A percentile compares a stretch with the other conserved stretches of the same genome.
Evolutionary conservation across 768 basidiomycete species (phyloP).

Genomic region (Calocera cornea): DNA sequence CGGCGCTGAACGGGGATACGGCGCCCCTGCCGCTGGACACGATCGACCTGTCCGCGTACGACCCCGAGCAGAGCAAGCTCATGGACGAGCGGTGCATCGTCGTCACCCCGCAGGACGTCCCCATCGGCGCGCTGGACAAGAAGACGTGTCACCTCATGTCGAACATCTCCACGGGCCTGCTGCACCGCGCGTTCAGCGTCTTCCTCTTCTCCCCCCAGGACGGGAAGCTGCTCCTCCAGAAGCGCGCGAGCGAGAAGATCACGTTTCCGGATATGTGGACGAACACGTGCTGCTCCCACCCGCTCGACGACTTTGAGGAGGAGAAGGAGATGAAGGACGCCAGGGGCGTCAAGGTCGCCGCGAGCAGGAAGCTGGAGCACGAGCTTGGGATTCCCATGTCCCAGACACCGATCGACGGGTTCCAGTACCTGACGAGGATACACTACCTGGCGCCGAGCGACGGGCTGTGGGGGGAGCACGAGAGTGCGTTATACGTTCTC

Average conservation of each 20-base stretch:
- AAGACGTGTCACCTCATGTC: conserved; percentile 98
- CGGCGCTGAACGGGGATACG: background rate
- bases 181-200: conserved; percentile 95
- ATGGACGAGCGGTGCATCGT: conserved; percentile 96
- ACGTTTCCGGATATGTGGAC: conserved; percentile 99
- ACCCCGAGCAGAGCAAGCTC: conserved; percentile 79
- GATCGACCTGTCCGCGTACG: conserved; percentile 72
- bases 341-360: conserved; percentile 64
- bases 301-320: conserved; percentile 78
- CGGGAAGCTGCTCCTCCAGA: conserved; percentile 85
- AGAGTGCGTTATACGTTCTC: conserved; percentile 41
- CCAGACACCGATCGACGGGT: conserved; percentile 69
- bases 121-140: conserved; percentile 81
- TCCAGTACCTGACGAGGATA: conserved; percentile 90
- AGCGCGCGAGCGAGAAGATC: conserved; percentile 95
- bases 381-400: conserved; percentile 79
- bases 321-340: conserved; percentile 68
- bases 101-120: conserved; percentile 73
- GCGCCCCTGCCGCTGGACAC: conserved; percentile 35
- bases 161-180: conserved; percentile 83
- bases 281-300: conserved; percentile 97
- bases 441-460: conserved; percentile 92
- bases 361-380: conserved; percentile 87
- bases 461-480: conserved; percentile 95
- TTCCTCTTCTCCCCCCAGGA: conserved; percentile 92